phyloP scores from a whole-genome alignment of 768 basidiomycete genomes.

The Pleurotus pulmonarius region DNA sequence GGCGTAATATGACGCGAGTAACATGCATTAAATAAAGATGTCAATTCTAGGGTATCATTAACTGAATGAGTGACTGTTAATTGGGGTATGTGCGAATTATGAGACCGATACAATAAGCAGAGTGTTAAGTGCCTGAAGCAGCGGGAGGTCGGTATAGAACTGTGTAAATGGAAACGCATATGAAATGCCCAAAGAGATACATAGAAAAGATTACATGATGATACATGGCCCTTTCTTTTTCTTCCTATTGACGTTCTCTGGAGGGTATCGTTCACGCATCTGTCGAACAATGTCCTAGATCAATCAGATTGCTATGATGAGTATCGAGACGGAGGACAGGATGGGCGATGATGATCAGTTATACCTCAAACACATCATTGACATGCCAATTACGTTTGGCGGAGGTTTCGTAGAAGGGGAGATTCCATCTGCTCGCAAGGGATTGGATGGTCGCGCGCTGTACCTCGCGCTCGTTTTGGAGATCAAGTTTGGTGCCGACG shows the following conservation, averaged over 20 bases:
- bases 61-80: conserved; percentile 6
- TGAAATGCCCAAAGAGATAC: background rate
- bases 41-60: conserved; percentile 7
- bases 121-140: background rate
- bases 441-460: conserved; percentile 58
- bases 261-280: conserved; percentile 66
- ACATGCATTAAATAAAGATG: background rate
- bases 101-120: conserved; percentile 1
- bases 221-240: conserved; percentile 32
- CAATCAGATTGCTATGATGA: background rate
- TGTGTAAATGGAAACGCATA: background rate
- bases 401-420: conserved; percentile 87
- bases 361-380: conserved; percentile 62
- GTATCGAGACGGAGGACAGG: background rate
- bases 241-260: conserved; percentile 33
- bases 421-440: conserved; percentile 60
- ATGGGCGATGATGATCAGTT: background rate
- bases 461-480: conserved; percentile 79
- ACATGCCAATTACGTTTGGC: conserved; percentile 84
- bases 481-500: conserved; percentile 83
- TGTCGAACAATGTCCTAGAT: conserved; percentile 57
- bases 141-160: background rate
- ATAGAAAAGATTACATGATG: conserved; percentile 31
- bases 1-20: too few species aligned
- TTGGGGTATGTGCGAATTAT: conserved; percentile 4